These are phyloP conservation scores for Ogataea corticis DNA, from an alignment of 805 yeast species.

Conservation along the genomic window DNA sequence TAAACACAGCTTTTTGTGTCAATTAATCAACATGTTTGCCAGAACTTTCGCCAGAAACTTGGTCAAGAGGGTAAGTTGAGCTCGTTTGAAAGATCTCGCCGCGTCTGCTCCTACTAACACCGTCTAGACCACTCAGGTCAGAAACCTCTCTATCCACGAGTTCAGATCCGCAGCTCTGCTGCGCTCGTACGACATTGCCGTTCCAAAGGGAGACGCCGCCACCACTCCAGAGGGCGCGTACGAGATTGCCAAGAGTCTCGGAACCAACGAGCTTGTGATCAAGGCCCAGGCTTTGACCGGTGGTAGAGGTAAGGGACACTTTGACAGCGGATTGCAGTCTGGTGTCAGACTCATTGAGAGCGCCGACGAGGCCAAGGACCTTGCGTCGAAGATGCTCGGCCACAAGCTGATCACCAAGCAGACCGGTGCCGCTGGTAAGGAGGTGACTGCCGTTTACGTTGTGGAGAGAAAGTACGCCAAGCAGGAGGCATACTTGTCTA, in stretches of 20 bases:
- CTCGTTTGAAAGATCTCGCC: background rate
- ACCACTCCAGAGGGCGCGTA: conserved; percentile 86
- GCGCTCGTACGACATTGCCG: conserved; percentile 79
- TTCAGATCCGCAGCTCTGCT: conserved; percentile 90
- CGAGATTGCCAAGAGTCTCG: conserved; percentile 73
- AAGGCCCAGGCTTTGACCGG: conserved; percentile 99
- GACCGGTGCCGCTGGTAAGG: conserved; percentile 96
- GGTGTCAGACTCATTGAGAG: conserved; percentile 90
- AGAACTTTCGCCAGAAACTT: conserved; percentile 23
- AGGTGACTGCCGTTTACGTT: conserved; percentile 92
- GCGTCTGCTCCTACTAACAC: conserved; percentile 4
- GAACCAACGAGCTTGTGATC: conserved; percentile 81
- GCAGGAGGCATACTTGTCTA: conserved; percentile 94
- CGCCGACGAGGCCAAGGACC: conserved; percentile 81
- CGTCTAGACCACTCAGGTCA: conserved; percentile 34
- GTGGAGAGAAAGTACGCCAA: conserved; percentile 93
- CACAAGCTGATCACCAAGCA: conserved; percentile 97
- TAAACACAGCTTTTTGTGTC: conserved; percentile 1
- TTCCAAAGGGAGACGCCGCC: conserved; percentile 91
- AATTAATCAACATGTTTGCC: conserved; percentile 21
- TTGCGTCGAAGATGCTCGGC: conserved; percentile 86
- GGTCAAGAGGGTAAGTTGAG: conserved; percentile 23
- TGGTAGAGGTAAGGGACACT: conserved; percentile 99
- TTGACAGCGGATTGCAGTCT: conserved; percentile 92
- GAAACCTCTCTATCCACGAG: conserved; percentile 91